A percentile compares a stretch with the other conserved stretches of the same genome.
phyloP scores from a whole-genome alignment of 805 yeast genomes.

The Metschnikowia lochheadii region DNA sequence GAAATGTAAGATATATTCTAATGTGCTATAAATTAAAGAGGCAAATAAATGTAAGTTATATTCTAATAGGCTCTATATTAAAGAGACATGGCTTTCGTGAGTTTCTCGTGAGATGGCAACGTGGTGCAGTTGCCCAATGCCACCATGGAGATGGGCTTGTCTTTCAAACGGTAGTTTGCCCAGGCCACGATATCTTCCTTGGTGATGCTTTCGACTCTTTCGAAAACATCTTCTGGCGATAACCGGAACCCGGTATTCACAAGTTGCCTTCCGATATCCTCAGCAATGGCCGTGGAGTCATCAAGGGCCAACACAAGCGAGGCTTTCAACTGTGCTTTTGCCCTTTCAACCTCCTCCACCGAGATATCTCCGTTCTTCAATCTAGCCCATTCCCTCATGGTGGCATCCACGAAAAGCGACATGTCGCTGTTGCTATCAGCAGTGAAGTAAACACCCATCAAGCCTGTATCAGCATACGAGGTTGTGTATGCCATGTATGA shows the following conservation, averaged over 20 bases:
- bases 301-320: constrained; percentile 84
- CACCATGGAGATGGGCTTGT: constrained; percentile 84
- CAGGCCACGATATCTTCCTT: constrained; percentile 78
- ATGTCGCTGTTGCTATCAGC: constrained; percentile 71
- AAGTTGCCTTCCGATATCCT: constrained; percentile 95
- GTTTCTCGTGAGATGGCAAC: constrained; percentile 63
- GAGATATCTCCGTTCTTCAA: constrained; percentile 72
- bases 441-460: constrained; percentile 94
- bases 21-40: background rate
- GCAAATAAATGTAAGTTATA: background rate
- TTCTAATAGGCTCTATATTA: constrained; percentile 5
- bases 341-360: constrained; percentile 85
- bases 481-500: constrained; percentile 96
- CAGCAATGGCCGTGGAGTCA: constrained; percentile 94
- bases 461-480: constrained; percentile 93
- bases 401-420: constrained; percentile 65
- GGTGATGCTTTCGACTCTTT: constrained; percentile 71
- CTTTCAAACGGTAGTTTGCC: constrained; percentile 77
- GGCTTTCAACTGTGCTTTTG: constrained; percentile 93
- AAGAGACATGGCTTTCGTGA: constrained; percentile 38
- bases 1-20: background rate
- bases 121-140: constrained; percentile 79
- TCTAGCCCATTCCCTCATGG: constrained; percentile 85
- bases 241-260: constrained; percentile 86
- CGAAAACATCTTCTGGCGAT: constrained; percentile 69